phyloP scores from a whole-genome alignment of 495 filamentous ascomycete species.

The Clohesyomyces aquaticus region DNA sequence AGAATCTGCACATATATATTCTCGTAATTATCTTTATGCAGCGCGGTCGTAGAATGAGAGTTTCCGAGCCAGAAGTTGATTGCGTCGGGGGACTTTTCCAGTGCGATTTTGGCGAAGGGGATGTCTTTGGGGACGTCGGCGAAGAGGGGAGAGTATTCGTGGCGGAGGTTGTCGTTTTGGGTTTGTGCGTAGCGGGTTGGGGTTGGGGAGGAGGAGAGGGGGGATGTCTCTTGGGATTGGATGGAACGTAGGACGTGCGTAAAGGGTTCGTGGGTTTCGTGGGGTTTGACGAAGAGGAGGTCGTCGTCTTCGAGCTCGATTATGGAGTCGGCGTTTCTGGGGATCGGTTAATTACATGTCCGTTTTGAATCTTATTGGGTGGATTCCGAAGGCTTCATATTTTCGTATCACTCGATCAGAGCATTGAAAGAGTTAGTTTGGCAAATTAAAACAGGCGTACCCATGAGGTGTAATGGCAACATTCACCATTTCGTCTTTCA shows the following conservation, averaged over 20 bases:
- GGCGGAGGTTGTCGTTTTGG: constrained; percentile 75
- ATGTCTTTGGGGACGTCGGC: constrained; percentile 59
- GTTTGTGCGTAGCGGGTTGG: constrained; percentile 55
- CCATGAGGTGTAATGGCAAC: constrained; percentile 70
- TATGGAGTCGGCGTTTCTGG: constrained; percentile 63
- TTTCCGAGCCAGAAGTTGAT: constrained; percentile 82
- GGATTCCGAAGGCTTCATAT: too few relatives aligned
- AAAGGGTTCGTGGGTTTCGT: constrained; percentile 48
- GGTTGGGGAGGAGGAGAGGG: not conserved
- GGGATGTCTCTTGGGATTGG: constrained; percentile 20
- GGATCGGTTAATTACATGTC: too few relatives aligned
- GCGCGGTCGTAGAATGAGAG: constrained; percentile 62
- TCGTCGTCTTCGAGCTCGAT: constrained; percentile 47
- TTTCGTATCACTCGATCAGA: not conserved
- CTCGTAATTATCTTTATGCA: constrained; percentile 81
- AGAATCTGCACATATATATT: constrained; percentile 77
- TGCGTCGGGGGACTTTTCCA: constrained; percentile 65
- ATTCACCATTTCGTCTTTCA: constrained; percentile 60
- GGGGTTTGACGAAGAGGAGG: constrained; percentile 57
- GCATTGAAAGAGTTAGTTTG: too few relatives aligned
- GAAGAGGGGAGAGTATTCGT: constrained; percentile 66
- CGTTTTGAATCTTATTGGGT: too few relatives aligned
- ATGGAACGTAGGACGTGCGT: constrained; percentile 44
- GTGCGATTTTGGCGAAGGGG: constrained; percentile 67
- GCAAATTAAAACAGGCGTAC: too few relatives aligned